These are phyloP conservation scores for Epithele typhae DNA, from an alignment of 768 basidiomycete genomes.

Conservation along the genomic window DNA sequence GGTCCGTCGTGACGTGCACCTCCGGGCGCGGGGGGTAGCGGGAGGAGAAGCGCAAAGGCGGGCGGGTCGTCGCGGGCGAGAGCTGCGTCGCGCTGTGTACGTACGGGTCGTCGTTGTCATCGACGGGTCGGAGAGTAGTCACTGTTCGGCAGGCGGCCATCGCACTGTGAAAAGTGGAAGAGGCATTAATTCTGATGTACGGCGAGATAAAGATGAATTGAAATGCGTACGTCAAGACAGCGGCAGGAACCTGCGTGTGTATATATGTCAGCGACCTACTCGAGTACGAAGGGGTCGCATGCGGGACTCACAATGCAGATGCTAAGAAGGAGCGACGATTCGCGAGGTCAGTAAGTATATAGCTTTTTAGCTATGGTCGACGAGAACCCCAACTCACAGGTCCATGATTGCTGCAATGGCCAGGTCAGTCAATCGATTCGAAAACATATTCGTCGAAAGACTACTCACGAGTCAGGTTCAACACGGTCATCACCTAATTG, in stretches of 20 bases:
- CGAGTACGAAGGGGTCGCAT: too few relatives aligned
- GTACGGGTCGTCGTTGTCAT: constrained; percentile 26
- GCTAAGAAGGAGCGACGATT: constrained; percentile 28
- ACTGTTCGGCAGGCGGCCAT: constrained; percentile 69
- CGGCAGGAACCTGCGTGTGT: constrained; percentile 60
- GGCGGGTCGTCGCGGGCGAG: not conserved
- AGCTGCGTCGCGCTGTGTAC: constrained; percentile 18
- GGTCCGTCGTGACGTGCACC: constrained; percentile 57
- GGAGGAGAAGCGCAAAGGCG: constrained; percentile 3
- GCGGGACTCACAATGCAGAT: constrained; percentile 41
- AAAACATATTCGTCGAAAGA: not conserved
- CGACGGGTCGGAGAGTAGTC: constrained; percentile 59
- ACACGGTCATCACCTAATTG: constrained; percentile 47
- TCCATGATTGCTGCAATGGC: constrained; percentile 55
- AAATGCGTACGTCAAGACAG: constrained; percentile 52
- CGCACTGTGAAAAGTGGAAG: constrained; percentile 28
- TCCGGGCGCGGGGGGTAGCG: constrained; percentile 31
- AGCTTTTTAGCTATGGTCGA: too few relatives aligned
- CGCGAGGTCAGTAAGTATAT: not conserved
- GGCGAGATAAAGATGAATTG: not conserved
- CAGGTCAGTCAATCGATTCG: constrained; percentile 1
- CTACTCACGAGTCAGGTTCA: constrained; percentile 55
- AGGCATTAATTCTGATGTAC: too few relatives aligned
- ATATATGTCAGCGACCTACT: too few relatives aligned
- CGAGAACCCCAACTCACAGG: constrained; percentile 42